Conservation (phyloP, 2,329 filamentous ascomycete genomes). For the Pseudocercospora vitis region DNA sequence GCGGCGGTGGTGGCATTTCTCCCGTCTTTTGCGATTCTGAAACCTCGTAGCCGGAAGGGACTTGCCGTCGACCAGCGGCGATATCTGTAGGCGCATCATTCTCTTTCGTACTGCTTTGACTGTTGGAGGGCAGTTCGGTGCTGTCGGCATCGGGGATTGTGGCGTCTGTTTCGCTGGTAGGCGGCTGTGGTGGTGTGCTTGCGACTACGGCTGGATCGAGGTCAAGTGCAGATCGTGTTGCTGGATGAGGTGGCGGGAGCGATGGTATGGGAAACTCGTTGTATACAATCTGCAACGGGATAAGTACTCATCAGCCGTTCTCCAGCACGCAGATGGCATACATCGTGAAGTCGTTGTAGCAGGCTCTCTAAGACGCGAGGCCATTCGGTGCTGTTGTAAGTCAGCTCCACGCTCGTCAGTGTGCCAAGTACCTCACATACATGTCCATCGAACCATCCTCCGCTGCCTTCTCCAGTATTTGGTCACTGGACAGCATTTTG, state of each 20-base stretch:
- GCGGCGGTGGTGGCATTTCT: constrained; percentile 18
- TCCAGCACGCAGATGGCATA: no score
- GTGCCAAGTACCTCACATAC: constrained; percentile 43
- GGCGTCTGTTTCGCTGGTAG: constrained; percentile 33
- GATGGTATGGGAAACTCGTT: constrained; percentile 73
- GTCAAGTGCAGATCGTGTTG: constrained; percentile 30
- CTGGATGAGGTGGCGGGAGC: constrained; percentile 48
- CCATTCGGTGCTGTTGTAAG: constrained; percentile 63
- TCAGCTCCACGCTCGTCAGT: constrained; percentile 23
- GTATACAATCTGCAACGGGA: constrained; percentile 69
- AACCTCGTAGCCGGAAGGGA: constrained; percentile 41
- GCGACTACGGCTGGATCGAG: constrained; percentile 37
- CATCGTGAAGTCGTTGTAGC: constrained; percentile 67
- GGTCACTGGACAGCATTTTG: constrained; percentile 43
- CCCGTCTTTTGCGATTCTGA: constrained; percentile 30
- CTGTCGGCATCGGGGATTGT: constrained; percentile 18
- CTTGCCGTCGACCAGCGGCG: constrained; percentile 39
- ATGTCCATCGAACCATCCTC: constrained; percentile 59
- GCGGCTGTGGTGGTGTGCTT: constrained; percentile 37
- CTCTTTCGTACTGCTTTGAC: constrained; percentile 66
- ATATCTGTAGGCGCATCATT: constrained; percentile 53
- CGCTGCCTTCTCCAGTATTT: constrained; percentile 57
- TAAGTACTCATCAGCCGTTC: no score
- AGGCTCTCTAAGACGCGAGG: constrained; percentile 64
- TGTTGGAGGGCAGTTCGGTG: constrained; percentile 29